phyloP scores from a whole-genome alignment of 305 asterid genomes.

The Caryopteris hybrid region DNA sequence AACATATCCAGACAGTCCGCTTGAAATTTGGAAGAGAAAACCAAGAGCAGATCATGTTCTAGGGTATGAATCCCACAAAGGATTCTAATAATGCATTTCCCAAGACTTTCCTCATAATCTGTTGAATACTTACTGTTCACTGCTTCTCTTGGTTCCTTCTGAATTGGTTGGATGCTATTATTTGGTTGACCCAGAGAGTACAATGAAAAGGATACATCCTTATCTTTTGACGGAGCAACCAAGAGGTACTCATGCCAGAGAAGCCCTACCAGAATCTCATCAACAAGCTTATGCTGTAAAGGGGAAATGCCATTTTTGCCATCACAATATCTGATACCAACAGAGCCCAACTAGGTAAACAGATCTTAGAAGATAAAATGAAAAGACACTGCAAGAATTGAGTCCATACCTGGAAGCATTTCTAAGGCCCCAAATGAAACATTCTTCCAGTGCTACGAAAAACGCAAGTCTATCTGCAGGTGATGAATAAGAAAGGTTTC shows the following conservation, averaged over 20 bases:
- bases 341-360: slow-evolving; percentile 18
- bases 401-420: slow-evolving; percentile 71
- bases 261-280: slow-evolving; percentile 61
- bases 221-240: slow-evolving; percentile 42
- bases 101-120: slow-evolving; percentile 60
- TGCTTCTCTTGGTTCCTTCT: slow-evolving; percentile 51
- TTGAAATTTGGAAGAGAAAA: slow-evolving; percentile 64
- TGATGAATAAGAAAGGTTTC: slow-evolving; percentile 52
- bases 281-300: slow-evolving; percentile 49
- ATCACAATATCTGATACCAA: slow-evolving; percentile 56
- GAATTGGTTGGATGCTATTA: slow-evolving; percentile 32
- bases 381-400: slow-evolving; percentile 17
- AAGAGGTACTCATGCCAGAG: slow-evolving; percentile 76
- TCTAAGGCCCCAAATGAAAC: slow-evolving; percentile 71
- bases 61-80: slow-evolving; percentile 57
- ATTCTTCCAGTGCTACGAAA: slow-evolving; percentile 68
- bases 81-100: slow-evolving; percentile 76
- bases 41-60: slow-evolving; percentile 48
- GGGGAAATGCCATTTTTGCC: slow-evolving; percentile 40
- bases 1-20: slow-evolving; percentile 57
- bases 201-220: slow-evolving; percentile 29
- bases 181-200: slow-evolving; percentile 32
- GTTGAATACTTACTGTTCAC: slow-evolving; percentile 41
- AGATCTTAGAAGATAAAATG: slow-evolving; percentile 10
- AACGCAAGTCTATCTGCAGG: slow-evolving; percentile 61